Evolutionary conservation across 1,284 basidiomycete species (phyloP).

Genomic region (Dichomitus squalens): DNA sequence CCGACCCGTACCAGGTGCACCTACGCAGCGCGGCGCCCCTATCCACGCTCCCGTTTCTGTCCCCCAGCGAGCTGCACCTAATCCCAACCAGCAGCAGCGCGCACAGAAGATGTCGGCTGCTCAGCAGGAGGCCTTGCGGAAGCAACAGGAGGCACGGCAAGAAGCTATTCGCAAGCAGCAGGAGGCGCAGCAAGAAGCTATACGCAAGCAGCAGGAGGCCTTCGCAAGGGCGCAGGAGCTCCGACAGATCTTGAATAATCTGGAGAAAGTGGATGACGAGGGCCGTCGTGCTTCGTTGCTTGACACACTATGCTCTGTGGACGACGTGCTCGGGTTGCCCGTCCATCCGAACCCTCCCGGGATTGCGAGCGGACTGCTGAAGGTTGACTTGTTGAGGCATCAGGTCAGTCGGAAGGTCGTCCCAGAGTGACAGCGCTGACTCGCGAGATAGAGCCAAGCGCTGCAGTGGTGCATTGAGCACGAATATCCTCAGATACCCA

Average conservation of each 20-base stretch:
- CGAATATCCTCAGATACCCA: constrained; percentile 76
- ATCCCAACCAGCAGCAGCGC: constrained; percentile 11
- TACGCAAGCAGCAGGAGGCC: constrained; percentile 54
- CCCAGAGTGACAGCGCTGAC: background rate
- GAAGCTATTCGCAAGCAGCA: constrained; percentile 30
- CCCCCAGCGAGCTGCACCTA: constrained; percentile 7
- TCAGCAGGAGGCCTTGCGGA: constrained; percentile 30
- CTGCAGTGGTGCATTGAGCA: constrained; percentile 79
- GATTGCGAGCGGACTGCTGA: constrained; percentile 60
- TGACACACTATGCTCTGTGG: constrained; percentile 66
- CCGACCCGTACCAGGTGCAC: constrained; percentile 29
- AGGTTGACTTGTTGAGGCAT: constrained; percentile 76
- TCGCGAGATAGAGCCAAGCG: constrained; percentile 59
- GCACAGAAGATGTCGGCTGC: constrained; percentile 25
- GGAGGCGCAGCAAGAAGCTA: constrained; percentile 35
- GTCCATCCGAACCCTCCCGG: constrained; percentile 71
- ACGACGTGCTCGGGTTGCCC: constrained; percentile 71
- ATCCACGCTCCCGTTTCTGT: background rate
- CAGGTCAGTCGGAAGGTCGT: constrained; percentile 51
- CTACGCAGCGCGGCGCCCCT: constrained; percentile 17
- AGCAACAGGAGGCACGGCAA: constrained; percentile 28
- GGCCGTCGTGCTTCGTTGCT: constrained; percentile 68
- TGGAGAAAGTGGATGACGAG: constrained; percentile 81
- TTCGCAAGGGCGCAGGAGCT: constrained; percentile 66
- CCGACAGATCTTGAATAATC: constrained; percentile 58